Percentiles rank a stretch among this genome's conserved stretches.
phyloP scores from a whole-genome alignment of 1,284 basidiomycete species.

The Uromyces viciae-fabae region DNA sequence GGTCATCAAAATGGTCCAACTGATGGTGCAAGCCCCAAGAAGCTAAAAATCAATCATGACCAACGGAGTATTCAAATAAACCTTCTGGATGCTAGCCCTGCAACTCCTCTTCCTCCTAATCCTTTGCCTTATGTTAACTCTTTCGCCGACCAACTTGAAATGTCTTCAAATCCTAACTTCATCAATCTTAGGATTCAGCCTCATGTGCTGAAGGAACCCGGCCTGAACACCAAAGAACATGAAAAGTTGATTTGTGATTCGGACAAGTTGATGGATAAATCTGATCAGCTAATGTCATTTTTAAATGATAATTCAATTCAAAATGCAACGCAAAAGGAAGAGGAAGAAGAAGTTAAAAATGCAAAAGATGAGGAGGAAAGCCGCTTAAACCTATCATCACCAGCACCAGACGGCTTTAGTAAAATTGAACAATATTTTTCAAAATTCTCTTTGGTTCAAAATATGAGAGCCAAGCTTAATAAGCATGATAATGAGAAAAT shows the following conservation, averaged over 20 bases:
- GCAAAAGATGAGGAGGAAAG: background rate
- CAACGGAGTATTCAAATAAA: background rate
- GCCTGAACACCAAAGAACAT: too few species aligned
- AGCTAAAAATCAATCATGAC: background rate
- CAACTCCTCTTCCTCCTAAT: background rate
- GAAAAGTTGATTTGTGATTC: too few species aligned
- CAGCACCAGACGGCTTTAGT: too few species aligned
- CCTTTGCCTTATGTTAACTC: background rate
- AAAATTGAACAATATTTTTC: too few species aligned
- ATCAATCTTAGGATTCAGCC: too few species aligned
- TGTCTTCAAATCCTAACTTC: too few species aligned
- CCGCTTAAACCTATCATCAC: too few species aligned
- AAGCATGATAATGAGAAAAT: slow-evolving; percentile 50
- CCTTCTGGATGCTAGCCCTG: background rate
- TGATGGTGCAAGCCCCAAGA: background rate
- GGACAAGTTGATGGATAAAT: too few species aligned
- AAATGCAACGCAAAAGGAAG: background rate
- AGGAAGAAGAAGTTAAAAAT: background rate
- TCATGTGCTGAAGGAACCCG: too few species aligned
- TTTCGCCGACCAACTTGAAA: background rate
- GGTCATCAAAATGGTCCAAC: background rate
- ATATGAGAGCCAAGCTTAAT: background rate
- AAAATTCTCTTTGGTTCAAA: background rate
- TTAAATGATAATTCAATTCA: background rate
- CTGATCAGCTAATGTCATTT: too few species aligned